A percentile compares a stretch with the other conserved stretches of the same genome.
phyloP scores from a whole-genome alignment of 1,139 yeast species.

The Kluyveromyces marxianus region DNA sequence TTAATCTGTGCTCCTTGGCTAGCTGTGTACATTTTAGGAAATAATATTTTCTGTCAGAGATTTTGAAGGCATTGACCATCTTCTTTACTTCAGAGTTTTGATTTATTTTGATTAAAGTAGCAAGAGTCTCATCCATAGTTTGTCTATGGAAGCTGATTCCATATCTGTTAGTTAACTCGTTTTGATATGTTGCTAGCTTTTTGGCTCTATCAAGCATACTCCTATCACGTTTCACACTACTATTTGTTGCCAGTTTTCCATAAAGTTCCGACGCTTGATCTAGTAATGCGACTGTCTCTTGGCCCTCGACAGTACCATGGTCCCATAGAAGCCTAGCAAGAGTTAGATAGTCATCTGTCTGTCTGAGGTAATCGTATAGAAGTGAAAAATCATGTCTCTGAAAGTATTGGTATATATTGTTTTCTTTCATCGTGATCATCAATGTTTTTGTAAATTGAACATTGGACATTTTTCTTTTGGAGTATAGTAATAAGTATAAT shows the following conservation, averaged over 20 bases:
- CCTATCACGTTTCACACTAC: conserved; percentile 24
- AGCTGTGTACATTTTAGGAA: conserved; percentile 52
- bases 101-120: conserved; percentile 45
- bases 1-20: conserved; percentile 50
- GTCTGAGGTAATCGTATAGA: conserved; percentile 49
- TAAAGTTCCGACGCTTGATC: conserved; percentile 27
- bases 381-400: conserved; percentile 32
- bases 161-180: conserved; percentile 46
- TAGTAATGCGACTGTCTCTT: conserved; percentile 15
- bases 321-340: conserved; percentile 36
- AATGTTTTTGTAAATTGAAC: conserved; percentile 51
- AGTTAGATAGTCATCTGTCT: conserved; percentile 48
- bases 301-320: conserved; percentile 16
- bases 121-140: conserved; percentile 51
- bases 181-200: conserved; percentile 45
- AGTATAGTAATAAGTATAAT: conserved; percentile 47
- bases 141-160: conserved; percentile 46
- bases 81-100: conserved; percentile 54
- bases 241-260: conserved; percentile 20
- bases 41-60: conserved; percentile 59
- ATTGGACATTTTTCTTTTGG: conserved; percentile 41
- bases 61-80: conserved; percentile 52
- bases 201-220: conserved; percentile 42
- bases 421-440: conserved; percentile 35
- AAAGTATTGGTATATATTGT: conserved; percentile 40